Evolutionary conservation across 257 asterid genomes (phyloP), one percentile per base, ranked within the genome.

Genomic region (Eucommia ulmoides): DNA sequence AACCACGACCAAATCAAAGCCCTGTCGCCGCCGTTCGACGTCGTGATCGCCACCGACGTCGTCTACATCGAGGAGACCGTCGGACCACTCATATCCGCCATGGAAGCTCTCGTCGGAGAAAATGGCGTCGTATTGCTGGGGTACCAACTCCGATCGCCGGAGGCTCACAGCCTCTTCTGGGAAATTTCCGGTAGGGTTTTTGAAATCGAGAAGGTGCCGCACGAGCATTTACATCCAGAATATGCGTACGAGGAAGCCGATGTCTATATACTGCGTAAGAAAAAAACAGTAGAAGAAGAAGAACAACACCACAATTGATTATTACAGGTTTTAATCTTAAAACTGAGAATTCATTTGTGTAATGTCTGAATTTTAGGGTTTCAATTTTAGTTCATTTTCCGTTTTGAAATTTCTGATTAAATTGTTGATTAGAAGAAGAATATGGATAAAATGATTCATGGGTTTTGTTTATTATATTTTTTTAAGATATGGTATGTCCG

Each of bases 41-140:
- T 80, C 22, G 93, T 89, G 20, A 41, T 89, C 24, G 96, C 94
- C 25, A 59, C 98, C 12, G 98, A 89, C 50, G 96, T 88, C 52
- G 94, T 88, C n/a, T 88, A 88, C 41, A 61, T 88, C 22, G 98
- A 85, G 77, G 93, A 82, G 70, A 70, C 88, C 7, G 98, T 89
- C 57, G 77, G 56, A 38, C 82, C 88, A 51, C 52, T 89, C 80
- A 63, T 85, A 24, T 53, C 59, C 35, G 70, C 88, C 33, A 80
- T 89, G 98, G 79, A 69, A 50, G 41, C 61, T 35, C 50, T 89
- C 70, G 64, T 85, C 66, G 77, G 70, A 24, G 98, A 85, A 2
- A 66, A 71, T 71, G 98, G 98, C 60, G 94, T 76, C 42, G 84
- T 89, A 2, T 47, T 89, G 68, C 26, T 89, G 52, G 94, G 98